A percentile compares a stretch with the other conserved stretches of the same genome.
These are phyloP conservation scores for Calonectria honghensis DNA, from an alignment of 2,329 filamentous ascomycete genomes.

Conservation along the genomic window DNA sequence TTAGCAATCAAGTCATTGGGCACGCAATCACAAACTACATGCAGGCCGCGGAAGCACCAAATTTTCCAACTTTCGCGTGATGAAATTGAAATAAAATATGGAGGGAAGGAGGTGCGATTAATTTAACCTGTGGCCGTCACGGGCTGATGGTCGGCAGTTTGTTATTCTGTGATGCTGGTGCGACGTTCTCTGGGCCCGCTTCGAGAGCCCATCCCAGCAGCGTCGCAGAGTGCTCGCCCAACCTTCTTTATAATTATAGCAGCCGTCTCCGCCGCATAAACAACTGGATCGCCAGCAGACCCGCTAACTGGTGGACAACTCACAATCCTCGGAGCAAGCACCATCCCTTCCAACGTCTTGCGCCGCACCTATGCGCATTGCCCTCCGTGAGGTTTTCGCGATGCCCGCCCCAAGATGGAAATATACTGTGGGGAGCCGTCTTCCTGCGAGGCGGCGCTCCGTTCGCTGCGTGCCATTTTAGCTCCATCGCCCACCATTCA, in stretches of 20 bases:
- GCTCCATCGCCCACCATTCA: constrained; percentile 15
- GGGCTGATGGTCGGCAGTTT: constrained; percentile 27
- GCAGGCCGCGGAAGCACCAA: background rate
- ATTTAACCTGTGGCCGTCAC: constrained; percentile 5
- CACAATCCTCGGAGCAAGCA: constrained; percentile 2
- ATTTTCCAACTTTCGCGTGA: background rate
- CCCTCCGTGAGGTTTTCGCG: background rate
- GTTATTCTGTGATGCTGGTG: constrained; percentile 35
- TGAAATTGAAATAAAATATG: constrained; percentile 1
- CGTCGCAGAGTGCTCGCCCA: background rate
- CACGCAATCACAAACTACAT: constrained; percentile 13
- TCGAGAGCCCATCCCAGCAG: constrained; percentile 29
- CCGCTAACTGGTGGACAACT: constrained; percentile 10
- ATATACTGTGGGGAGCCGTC: constrained; percentile 5
- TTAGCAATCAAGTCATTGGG: constrained; percentile 13
- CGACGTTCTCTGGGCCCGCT: constrained; percentile 28
- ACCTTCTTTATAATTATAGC: constrained; percentile 19
- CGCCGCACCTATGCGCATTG: constrained; percentile 19
- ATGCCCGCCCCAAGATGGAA: constrained; percentile 23
- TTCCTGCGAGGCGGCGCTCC: constrained; percentile 17
- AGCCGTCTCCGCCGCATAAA: constrained; percentile 32
- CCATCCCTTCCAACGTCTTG: background rate
- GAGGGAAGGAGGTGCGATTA: background rate
- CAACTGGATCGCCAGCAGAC: background rate
- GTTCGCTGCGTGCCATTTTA: constrained; percentile 26